Evolutionary conservation across 164 flowering plant species (phyloP), one percentile per base, ranked within the genome.

Genomic region (Cinnamomum micranthum): DNA sequence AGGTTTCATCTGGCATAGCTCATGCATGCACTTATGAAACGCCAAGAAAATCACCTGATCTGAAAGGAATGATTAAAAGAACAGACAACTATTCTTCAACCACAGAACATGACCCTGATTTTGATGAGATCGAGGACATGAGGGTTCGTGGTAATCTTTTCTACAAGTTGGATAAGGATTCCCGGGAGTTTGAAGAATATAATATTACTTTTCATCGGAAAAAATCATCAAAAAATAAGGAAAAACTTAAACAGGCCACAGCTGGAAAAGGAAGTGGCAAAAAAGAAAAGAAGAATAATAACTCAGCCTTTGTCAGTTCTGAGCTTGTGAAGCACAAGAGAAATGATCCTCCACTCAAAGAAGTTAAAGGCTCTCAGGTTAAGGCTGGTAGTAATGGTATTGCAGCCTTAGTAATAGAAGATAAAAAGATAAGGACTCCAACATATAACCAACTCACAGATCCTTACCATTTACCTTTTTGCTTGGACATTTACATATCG

Each of bases 381-480:
- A 65, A 31, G 19, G 51, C 28, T 14, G 23, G 27, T n/a, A 33
- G 55, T 23, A 3, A 24, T 2, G 28, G 22, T 4, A 10, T 22
- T 55, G 13, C 25, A 19, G 2, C 74, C 70, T 3, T 50, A 33
- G 81, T 68, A 65, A 65, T 27, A 27, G 81, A 74, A 2, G 70
- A 47, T 69, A 88, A 86, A 83, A 88, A 71, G 83, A 55, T 72
- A 17, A 86, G 98, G 70, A 82, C 78, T 65, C 93, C 85, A 1
- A 88, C 98, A 6, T 93, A 85, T 76, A 93, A 90, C 79, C 92
- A 91, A 74, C 85, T 88, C 47, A 93, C 99, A 0, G 94, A 81
- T 33, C 91, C 94, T 63, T 95, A 88, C 80, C 97, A 93, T 77
- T 90, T 90, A 70, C 97, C 98, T 1, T 92, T 95, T 77, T 95